Percentiles rank a stretch among this genome's conserved stretches.
Conservation (phyloP, 805 yeast genomes). For the Metschnikowia continentalis region DNA sequence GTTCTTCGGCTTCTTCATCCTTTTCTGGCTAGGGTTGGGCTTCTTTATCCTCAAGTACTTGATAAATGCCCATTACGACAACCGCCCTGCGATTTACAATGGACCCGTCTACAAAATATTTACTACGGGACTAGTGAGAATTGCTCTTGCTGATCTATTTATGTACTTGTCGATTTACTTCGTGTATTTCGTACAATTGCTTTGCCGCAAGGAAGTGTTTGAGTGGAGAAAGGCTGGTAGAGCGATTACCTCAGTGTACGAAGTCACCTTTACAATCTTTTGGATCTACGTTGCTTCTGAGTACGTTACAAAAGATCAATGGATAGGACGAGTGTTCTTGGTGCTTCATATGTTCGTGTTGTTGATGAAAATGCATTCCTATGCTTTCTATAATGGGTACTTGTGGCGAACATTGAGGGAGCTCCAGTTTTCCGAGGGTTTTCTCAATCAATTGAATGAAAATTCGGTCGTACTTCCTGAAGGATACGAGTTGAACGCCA, state of each 20-base stretch:
- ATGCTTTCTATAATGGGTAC: slow-evolving; percentile 87
- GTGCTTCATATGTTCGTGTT: slow-evolving; percentile 81
- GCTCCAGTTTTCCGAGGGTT: slow-evolving; percentile 44
- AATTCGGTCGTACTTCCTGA: slow-evolving; percentile 29
- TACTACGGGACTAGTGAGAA: slow-evolving; percentile 55
- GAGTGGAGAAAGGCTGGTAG: slow-evolving; percentile 67
- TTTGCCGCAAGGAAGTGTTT: slow-evolving; percentile 42
- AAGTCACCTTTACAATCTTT: slow-evolving; percentile 47
- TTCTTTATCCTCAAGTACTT: slow-evolving; percentile 51
- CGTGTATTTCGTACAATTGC: slow-evolving; percentile 54
- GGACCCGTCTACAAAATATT: slow-evolving; percentile 57
- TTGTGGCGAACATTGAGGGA: slow-evolving; percentile 64
- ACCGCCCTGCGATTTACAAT: slow-evolving; percentile 41
- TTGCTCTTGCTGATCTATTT: slow-evolving; percentile 67
- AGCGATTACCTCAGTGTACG: slow-evolving; percentile 53
- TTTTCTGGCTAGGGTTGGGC: slow-evolving; percentile 70
- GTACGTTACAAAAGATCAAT: slow-evolving; percentile 52
- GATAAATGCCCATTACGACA: slow-evolving; percentile 47
- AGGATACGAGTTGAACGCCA: slow-evolving; percentile 24
- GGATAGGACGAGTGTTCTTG: slow-evolving; percentile 88
- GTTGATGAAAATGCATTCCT: slow-evolving; percentile 94
- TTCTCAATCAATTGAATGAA: slow-evolving; percentile 21
- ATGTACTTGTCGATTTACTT: slow-evolving; percentile 72
- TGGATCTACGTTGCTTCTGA: slow-evolving; percentile 56
- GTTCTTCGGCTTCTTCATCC: slow-evolving; percentile 77